A percentile compares a stretch with the other conserved stretches of the same genome.
Evolutionary conservation across 208 protist species (phyloP).

Genomic region (Endotrypanum monterogeii): DNA sequence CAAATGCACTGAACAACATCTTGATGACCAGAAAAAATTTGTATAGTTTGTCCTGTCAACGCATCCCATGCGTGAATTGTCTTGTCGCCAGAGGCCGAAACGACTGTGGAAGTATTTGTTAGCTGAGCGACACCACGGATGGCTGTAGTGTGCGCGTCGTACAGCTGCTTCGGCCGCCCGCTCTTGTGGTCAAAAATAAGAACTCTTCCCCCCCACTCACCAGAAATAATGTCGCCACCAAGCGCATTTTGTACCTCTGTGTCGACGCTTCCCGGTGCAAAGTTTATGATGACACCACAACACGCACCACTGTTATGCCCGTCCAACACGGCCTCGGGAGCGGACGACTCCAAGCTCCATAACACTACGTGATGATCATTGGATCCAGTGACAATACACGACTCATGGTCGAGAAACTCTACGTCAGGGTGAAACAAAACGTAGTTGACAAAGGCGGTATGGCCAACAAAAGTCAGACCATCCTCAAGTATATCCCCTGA

Average conservation of each 20-base stretch:
- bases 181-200: conserved; percentile 65
- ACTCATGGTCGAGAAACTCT: conserved; percentile 33
- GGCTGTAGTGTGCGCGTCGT: conserved; percentile 56
- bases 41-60: conserved; percentile 41
- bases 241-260: conserved; percentile 21
- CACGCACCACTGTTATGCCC: conserved; percentile 63
- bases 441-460: conserved; percentile 86
- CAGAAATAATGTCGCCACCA: conserved; percentile 67
- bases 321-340: conserved; percentile 70
- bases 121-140: conserved; percentile 69
- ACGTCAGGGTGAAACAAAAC: conserved; percentile 52
- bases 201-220: conserved; percentile 68
- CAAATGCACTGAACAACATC: conserved; percentile 75
- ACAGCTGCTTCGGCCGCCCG: conserved; percentile 53
- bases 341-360: conserved; percentile 46
- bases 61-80: conserved; percentile 78
- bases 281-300: conserved; percentile 46
- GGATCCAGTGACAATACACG: conserved; percentile 66
- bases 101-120: conserved; percentile 44
- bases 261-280: conserved; percentile 1
- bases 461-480: conserved; percentile 45
- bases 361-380: conserved; percentile 81
- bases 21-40: conserved; percentile 52
- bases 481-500: conserved; percentile 16
- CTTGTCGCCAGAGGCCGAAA: conserved; percentile 82